Percentiles rank a stretch among this genome's conserved stretches.
These are phyloP conservation scores for Aurantiochytrium sp. DNA, from an alignment of 108 stramenopile genomes.

Conservation along the genomic window DNA sequence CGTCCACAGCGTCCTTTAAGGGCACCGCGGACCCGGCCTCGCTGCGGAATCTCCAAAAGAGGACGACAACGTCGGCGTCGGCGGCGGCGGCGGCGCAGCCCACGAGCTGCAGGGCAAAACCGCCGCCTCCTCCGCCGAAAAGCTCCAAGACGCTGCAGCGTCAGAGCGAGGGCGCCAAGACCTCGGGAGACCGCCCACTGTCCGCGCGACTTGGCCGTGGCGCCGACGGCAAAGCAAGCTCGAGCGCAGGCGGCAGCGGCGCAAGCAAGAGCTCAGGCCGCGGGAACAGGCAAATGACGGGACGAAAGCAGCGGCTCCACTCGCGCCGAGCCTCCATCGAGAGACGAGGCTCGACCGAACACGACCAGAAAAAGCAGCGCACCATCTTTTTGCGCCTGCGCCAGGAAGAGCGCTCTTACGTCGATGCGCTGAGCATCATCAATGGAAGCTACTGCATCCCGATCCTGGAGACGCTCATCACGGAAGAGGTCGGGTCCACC, in stretches of 20 bases:
- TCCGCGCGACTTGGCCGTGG: no score
- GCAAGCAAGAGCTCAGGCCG: no score
- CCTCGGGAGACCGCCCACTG: background rate
- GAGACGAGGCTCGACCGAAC: background rate
- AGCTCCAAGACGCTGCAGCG: background rate
- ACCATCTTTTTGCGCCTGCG: background rate
- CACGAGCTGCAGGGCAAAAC: no score
- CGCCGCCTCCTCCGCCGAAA: background rate
- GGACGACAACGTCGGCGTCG: no score
- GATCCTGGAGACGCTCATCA: background rate
- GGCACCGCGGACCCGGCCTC: no score
- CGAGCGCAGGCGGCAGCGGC: background rate
- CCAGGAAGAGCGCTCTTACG: constrained; percentile 3
- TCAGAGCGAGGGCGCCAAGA: background rate
- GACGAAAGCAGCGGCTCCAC: background rate
- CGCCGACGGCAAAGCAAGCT: background rate
- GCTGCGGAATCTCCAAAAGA: no score
- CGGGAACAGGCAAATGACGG: background rate
- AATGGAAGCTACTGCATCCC: background rate
- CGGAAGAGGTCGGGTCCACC: background rate
- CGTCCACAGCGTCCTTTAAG: no score
- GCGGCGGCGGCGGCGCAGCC: no score
- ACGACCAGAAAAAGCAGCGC: constrained; percentile 11
- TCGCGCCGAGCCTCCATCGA: background rate
- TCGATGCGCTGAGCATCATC: constrained; percentile 13